Evolutionary conservation across 1,284 basidiomycete genomes (phyloP).

Genomic region (Sanguinoderma infundibulare): DNA sequence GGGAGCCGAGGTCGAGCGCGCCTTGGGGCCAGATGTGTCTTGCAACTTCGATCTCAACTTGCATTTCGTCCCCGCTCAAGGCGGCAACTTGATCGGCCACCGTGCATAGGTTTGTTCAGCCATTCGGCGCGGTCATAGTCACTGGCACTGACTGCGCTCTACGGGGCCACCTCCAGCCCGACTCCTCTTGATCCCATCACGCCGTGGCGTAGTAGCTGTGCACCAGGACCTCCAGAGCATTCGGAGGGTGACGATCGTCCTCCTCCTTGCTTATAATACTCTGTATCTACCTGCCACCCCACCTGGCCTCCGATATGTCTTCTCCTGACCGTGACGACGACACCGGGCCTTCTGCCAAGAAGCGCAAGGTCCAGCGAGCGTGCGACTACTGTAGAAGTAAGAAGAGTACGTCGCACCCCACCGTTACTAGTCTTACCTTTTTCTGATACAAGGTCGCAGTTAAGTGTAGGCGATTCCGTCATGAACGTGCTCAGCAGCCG

Average conservation of each 20-base stretch:
- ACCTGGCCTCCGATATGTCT: conserved; percentile 1
- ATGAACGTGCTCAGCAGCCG: background rate
- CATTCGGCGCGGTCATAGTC: background rate
- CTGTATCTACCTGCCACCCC: background rate
- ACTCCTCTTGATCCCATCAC: too few relatives aligned
- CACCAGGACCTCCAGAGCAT: too few relatives aligned
- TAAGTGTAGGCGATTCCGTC: background rate
- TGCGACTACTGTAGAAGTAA: conserved; percentile 77
- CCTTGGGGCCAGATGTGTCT: too few relatives aligned
- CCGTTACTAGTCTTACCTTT: background rate
- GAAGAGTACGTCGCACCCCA: conserved; percentile 55
- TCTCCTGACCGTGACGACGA: conserved; percentile 1
- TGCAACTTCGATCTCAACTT: background rate
- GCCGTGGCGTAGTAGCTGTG: too few relatives aligned
- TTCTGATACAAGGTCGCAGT: background rate
- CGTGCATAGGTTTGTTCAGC: background rate
- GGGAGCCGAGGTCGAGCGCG: too few relatives aligned
- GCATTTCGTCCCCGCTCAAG: background rate
- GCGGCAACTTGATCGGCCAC: background rate
- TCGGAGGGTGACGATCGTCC: too few relatives aligned
- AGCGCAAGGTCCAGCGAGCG: conserved; percentile 69
- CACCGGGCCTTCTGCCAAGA: conserved; percentile 47
- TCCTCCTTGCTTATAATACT: background rate
- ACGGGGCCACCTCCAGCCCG: too few relatives aligned
- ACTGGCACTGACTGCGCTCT: too few relatives aligned